Evolutionary conservation across 192 early-diverging fungal species (phyloP).

Genomic region (Rhizophlyctis rosea): DNA sequence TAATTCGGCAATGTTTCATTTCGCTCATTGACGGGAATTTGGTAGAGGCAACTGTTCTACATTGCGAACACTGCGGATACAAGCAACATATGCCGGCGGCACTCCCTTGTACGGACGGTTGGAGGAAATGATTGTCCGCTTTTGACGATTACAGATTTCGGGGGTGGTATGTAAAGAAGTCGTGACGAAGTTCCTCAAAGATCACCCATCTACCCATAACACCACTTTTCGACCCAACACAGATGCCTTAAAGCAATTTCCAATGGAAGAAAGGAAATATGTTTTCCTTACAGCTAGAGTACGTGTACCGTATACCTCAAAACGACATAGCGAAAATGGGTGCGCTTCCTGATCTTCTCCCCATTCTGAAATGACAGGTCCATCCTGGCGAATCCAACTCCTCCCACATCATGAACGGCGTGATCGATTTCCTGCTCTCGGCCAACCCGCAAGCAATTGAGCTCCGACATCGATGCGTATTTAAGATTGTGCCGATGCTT

Average conservation of each 20-base stretch:
- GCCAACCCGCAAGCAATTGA: slow-evolving; percentile 31
- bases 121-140: slow-evolving; percentile 45
- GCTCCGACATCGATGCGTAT: slow-evolving; percentile 40
- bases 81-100: slow-evolving; percentile 16
- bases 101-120: slow-evolving; percentile 26
- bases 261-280: slow-evolving; percentile 37
- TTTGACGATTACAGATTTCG: slow-evolving; percentile 54
- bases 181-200: background rate
- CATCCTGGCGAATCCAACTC: slow-evolving; percentile 58
- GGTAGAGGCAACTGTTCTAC: slow-evolving; percentile 22
- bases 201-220: slow-evolving; percentile 1
- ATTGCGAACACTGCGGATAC: slow-evolving; percentile 14
- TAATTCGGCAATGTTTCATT: background rate
- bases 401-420: slow-evolving; percentile 49
- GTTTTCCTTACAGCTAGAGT: slow-evolving; percentile 45
- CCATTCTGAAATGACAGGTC: slow-evolving; percentile 20
- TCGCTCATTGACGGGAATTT: background rate
- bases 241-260: slow-evolving; percentile 7
- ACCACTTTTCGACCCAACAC: no score
- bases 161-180: slow-evolving; percentile 18
- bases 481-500: slow-evolving; percentile 57
- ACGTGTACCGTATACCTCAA: background rate
- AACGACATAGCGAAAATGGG: background rate
- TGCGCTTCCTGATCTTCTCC: background rate
- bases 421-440: slow-evolving; percentile 42